Percentiles rank a stretch among this genome's conserved stretches.
These are phyloP conservation scores for Mycena filopes DNA, from an alignment of 768 basidiomycete species.

Conservation along the genomic window DNA sequence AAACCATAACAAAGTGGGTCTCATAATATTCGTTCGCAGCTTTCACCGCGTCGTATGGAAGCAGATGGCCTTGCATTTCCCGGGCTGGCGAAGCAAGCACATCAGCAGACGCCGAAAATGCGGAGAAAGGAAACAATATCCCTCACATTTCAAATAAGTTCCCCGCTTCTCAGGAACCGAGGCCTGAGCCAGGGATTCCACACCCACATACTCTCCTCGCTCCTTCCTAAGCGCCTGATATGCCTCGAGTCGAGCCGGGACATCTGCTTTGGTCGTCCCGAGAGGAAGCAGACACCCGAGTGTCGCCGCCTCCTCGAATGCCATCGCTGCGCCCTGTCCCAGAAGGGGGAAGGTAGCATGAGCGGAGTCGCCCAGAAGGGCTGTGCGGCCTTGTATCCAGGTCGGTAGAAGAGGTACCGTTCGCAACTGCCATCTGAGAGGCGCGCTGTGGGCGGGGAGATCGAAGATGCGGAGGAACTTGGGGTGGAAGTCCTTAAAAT, in stretches of 20 bases:
- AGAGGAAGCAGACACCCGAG: conserved; percentile 11
- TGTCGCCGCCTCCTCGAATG: conserved; percentile 19
- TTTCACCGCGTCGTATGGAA: neutral
- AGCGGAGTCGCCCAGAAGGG: conserved; percentile 22
- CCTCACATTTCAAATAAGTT: neutral
- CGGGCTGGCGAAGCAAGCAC: neutral
- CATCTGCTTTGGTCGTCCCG: conserved; percentile 12
- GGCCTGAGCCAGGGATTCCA: neutral
- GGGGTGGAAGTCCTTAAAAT: conserved; percentile 4
- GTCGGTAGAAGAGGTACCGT: conserved; percentile 7
- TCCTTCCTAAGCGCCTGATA: conserved; percentile 14
- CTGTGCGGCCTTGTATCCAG: conserved; percentile 13
- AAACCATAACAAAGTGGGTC: neutral
- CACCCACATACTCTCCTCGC: conserved; percentile 4
- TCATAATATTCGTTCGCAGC: neutral
- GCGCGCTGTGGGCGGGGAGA: neutral
- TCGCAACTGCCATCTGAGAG: conserved; percentile 11
- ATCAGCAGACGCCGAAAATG: neutral
- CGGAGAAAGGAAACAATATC: neutral
- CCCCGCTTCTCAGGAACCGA: neutral
- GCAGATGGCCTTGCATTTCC: neutral
- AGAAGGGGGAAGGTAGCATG: conserved; percentile 14
- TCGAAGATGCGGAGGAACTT: conserved; percentile 22
- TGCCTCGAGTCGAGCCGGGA: conserved; percentile 9
- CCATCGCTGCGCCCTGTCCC: conserved; percentile 18